Percentiles rank a stretch among this genome's conserved stretches.
phyloP scores from a whole-genome alignment of 2,329 filamentous ascomycete genomes.

The Cadophora gregata region DNA sequence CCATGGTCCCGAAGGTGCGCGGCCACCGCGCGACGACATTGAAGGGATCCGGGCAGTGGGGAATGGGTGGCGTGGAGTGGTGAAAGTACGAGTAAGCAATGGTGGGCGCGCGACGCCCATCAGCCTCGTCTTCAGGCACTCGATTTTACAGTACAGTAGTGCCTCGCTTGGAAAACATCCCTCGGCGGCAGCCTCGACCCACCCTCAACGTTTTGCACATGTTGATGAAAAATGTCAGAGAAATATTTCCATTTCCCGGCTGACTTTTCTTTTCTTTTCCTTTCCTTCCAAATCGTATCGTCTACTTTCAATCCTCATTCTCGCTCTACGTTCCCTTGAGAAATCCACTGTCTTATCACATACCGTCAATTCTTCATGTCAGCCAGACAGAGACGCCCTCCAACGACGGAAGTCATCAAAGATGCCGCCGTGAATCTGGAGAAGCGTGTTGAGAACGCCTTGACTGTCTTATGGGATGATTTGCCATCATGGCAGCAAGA shows the following conservation, averaged over 20 bases:
- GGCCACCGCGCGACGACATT: conserved; percentile 43
- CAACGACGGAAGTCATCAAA: conserved; percentile 34
- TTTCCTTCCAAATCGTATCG: not conserved
- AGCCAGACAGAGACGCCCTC: conserved; percentile 38
- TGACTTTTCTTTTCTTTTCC: not conserved
- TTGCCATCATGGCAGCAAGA: conserved; percentile 62
- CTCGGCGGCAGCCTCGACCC: conserved; percentile 18
- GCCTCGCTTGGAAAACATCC: conserved; percentile 10
- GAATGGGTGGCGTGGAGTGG: conserved; percentile 4
- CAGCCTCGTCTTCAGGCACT: conserved; percentile 8
- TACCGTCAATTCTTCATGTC: conserved; percentile 38
- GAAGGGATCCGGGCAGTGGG: conserved; percentile 20
- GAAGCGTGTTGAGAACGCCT: conserved; percentile 46
- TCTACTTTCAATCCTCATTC: not conserved
- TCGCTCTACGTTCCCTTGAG: not conserved
- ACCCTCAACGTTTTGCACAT: conserved; percentile 26
- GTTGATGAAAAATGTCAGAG: conserved; percentile 10
- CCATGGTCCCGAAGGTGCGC: conserved; percentile 63
- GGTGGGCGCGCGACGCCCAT: not conserved
- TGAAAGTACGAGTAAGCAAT: not conserved
- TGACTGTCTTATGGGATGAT: conserved; percentile 57
- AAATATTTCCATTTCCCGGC: not conserved
- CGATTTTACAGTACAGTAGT: conserved; percentile 17
- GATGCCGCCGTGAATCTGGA: conserved; percentile 38
- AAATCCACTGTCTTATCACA: not conserved